Evolutionary conservation across 257 asterid species (phyloP).

Genomic region (Salvia splendens): DNA sequence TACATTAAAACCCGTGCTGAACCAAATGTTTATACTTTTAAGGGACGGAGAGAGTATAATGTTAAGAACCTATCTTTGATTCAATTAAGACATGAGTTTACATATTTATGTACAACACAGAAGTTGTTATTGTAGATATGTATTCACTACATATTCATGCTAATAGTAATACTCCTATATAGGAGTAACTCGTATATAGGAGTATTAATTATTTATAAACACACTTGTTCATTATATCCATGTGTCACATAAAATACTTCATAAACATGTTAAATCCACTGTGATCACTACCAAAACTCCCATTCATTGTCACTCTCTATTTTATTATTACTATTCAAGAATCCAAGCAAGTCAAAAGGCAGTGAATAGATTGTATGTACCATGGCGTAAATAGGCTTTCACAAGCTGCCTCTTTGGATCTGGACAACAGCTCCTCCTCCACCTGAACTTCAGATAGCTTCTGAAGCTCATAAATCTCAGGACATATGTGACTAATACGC

Average conservation of each 20-base stretch:
- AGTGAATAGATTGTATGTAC: slow-evolving; percentile 38
- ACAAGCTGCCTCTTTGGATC: slow-evolving; percentile 35
- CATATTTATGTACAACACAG: background rate
- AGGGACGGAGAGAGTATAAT: too few relatives aligned
- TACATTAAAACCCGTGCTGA: too few relatives aligned
- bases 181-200: too few relatives aligned
- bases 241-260: background rate
- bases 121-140: background rate
- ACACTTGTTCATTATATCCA: background rate
- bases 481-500: slow-evolving; percentile 39
- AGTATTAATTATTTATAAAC: too few relatives aligned
- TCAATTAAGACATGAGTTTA: background rate
- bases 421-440: slow-evolving; percentile 43
- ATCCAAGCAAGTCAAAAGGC: background rate
- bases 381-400: slow-evolving; percentile 37
- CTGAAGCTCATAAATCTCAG: slow-evolving; percentile 54
- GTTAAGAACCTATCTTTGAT: too few relatives aligned
- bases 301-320: background rate
- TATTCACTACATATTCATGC: background rate
- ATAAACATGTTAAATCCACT: background rate
- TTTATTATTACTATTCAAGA: background rate
- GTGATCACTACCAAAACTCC: background rate
- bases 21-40: too few relatives aligned
- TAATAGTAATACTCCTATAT: too few relatives aligned
- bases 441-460: slow-evolving; percentile 61